Evolutionary conservation across 139 green algal genomes (phyloP).

Genomic region (Asterochloris sp.): DNA sequence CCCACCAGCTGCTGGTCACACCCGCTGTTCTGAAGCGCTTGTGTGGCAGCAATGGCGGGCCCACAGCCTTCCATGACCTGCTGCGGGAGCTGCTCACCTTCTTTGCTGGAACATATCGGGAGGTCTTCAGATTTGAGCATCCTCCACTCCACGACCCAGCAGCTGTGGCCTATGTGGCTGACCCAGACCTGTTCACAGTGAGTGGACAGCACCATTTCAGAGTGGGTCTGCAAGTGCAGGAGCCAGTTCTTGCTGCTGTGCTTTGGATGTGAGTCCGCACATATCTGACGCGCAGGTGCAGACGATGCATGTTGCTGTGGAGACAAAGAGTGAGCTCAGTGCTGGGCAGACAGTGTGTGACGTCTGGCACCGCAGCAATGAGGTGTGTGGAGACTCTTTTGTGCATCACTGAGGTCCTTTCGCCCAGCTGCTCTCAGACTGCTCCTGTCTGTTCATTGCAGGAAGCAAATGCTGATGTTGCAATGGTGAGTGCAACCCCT

Average conservation of each 20-base stretch:
- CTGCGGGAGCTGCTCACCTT: conserved; percentile 71
- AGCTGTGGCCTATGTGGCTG: conserved; percentile 80
- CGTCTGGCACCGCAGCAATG: conserved; percentile 51
- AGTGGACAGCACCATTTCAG: not conserved
- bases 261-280: not conserved
- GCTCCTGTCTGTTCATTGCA: too few relatives aligned
- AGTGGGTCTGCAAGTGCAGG: not conserved
- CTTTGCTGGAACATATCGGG: conserved; percentile 42
- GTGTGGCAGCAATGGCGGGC: not conserved
- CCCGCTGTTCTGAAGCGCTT: conserved; percentile 59
- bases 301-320: conserved; percentile 75
- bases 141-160: conserved; percentile 93
- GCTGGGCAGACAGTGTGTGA: conserved; percentile 87
- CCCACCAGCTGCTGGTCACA: conserved; percentile 86
- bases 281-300: conserved; percentile 23
- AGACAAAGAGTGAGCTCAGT: conserved; percentile 54
- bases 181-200: conserved; percentile 74
- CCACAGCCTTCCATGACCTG: conserved; percentile 42
- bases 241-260: not conserved
- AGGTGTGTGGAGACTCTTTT: not conserved
- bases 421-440: not conserved
- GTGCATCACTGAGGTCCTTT: not conserved
- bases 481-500: too few relatives aligned
- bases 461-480: too few relatives aligned
- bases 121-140: conserved; percentile 79